Evolutionary conservation across 139 green algal species (phyloP).

Genomic region (Chlorella sp.): DNA sequence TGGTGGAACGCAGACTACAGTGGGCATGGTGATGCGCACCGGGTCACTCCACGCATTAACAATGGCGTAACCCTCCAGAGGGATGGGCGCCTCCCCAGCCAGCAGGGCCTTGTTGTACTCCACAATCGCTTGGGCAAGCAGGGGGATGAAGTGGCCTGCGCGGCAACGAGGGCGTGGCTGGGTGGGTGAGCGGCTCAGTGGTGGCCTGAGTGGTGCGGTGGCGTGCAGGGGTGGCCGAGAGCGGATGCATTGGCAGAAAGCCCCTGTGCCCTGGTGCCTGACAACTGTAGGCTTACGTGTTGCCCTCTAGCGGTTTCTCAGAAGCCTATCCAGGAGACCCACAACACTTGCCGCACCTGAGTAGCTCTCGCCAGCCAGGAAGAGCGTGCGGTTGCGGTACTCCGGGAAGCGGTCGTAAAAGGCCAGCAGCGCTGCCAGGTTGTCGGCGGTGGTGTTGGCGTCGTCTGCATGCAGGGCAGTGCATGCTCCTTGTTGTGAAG

Average conservation of each 20-base stretch:
- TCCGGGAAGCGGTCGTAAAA: conserved; percentile 4
- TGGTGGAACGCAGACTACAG: too few species aligned
- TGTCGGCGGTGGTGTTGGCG: conserved; percentile 1
- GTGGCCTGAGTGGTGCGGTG: too few species aligned
- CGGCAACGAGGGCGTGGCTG: too few species aligned
- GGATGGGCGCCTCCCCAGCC: background rate
- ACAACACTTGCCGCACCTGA: too few species aligned
- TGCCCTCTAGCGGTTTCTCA: too few species aligned
- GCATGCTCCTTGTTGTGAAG: too few species aligned
- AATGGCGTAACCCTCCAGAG: background rate
- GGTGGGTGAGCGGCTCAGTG: too few species aligned
- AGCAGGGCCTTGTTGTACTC: background rate
- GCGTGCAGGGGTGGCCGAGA: too few species aligned
- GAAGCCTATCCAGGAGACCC: too few species aligned
- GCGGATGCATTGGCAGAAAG: too few species aligned
- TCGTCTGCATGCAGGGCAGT: background rate
- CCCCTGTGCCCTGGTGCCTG: too few species aligned
- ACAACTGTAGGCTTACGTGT: too few species aligned
- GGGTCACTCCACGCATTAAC: background rate
- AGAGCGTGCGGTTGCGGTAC: background rate
- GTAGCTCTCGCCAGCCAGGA: background rate
- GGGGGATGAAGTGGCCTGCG: background rate
- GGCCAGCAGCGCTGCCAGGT: conserved; percentile 1
- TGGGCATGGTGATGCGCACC: background rate
- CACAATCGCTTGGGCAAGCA: background rate